Percentiles rank a stretch among this genome's conserved stretches.
These are phyloP conservation scores for Saksenaea oblongispora DNA, from an alignment of 371 early-diverging fungal species.

Conservation along the genomic window DNA sequence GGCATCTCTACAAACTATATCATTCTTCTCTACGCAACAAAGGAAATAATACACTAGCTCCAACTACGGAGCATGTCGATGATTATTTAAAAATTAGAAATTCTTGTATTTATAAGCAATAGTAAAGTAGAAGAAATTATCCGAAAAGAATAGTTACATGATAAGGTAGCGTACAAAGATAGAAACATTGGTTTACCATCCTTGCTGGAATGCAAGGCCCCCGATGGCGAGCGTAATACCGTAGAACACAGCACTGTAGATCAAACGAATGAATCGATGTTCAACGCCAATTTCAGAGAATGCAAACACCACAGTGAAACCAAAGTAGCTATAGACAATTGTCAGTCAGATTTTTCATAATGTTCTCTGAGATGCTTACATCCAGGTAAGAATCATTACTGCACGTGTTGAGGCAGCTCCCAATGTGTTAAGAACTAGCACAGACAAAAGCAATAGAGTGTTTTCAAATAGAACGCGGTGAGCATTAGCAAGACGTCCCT, in stretches of 20 bases:
- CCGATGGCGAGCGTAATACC: constrained; percentile 39
- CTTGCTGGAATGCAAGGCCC: constrained; percentile 42
- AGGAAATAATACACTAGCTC: too few species aligned
- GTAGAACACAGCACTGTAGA: constrained; percentile 37
- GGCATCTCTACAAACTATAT: too few species aligned
- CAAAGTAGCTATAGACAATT: constrained; percentile 28
- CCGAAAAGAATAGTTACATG: not conserved
- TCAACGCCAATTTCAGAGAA: constrained; percentile 33
- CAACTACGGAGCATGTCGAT: too few species aligned
- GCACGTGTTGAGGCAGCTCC: constrained; percentile 44
- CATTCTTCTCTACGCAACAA: too few species aligned
- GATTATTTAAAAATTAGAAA: too few species aligned
- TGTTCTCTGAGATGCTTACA: constrained; percentile 20
- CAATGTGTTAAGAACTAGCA: constrained; percentile 44
- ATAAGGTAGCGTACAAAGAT: not conserved
- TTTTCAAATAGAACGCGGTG: constrained; percentile 39
- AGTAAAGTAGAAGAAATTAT: not conserved
- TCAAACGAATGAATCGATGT: constrained; percentile 39
- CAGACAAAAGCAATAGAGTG: constrained; percentile 35
- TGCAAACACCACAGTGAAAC: constrained; percentile 43
- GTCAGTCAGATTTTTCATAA: not conserved
- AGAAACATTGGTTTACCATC: constrained; percentile 20
- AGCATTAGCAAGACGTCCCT: constrained; percentile 19
- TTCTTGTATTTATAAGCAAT: not conserved
- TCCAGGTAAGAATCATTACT: constrained; percentile 50